Evolutionary conservation across 768 basidiomycete species (phyloP).

Genomic region (Termitomyces sp.): DNA sequence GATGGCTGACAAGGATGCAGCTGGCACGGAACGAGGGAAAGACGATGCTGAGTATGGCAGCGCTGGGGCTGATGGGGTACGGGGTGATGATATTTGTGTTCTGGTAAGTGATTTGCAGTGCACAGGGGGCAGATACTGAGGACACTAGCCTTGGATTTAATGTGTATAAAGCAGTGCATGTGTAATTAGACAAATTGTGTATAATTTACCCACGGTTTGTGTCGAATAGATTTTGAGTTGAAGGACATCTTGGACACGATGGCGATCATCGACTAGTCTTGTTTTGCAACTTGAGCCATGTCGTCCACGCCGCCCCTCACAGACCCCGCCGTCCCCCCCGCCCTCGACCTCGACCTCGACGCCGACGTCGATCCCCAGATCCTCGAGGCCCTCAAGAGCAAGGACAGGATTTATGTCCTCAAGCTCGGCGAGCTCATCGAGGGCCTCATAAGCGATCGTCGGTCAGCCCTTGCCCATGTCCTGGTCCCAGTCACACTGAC

Average conservation of each 20-base stretch:
- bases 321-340: conserved; percentile 8
- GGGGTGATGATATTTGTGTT: conserved; percentile 79
- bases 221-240: conserved; percentile 1
- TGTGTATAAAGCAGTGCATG: conserved; percentile 58
- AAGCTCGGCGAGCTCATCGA: conserved; percentile 90
- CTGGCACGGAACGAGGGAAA: conserved; percentile 65
- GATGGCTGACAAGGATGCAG: conserved; percentile 25
- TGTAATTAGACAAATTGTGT: not conserved
- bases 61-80: conserved; percentile 67
- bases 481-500: not conserved
- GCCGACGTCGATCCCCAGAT: conserved; percentile 73
- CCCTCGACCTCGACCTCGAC: conserved; percentile 16
- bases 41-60: conserved; percentile 49
- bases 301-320: not conserved
- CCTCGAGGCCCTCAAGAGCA: conserved; percentile 80
- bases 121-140: conserved; percentile 7
- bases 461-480: conserved; percentile 38
- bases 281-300: not conserved
- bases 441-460: conserved; percentile 66
- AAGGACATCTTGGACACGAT: not conserved
- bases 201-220: conserved; percentile 34
- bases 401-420: conserved; percentile 83
- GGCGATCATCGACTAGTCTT: not conserved
- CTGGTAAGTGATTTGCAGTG: conserved; percentile 55
- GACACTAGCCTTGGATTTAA: conserved; percentile 66